Evolutionary conservation across 2,329 filamentous ascomycete species (phyloP), one percentile per base, ranked within the genome.

Genomic region (Verticillium longisporum): DNA sequence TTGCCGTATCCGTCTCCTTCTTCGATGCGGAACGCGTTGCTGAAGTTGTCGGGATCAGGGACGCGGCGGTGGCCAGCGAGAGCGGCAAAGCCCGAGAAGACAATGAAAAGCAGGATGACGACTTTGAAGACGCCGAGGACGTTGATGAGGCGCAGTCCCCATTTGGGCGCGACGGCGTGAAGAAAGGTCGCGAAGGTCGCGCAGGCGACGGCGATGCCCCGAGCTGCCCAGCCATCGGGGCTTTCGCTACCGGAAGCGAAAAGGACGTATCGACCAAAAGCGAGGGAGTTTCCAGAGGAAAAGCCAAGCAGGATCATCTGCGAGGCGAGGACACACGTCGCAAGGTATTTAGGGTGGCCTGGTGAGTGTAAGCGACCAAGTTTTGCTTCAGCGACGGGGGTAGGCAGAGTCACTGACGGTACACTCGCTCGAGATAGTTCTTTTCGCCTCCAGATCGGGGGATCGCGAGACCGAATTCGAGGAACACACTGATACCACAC

Each of bases 391-490:
- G 26, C 3, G 9, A 1, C 4, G 45, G n/a, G 45, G 7, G 18
- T 9, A 50, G 9, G n/a, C 45, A 26, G 45, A n/a, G n/a, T 3
- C n/a, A 59, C 57, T 59, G 26, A 59, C 57, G 78, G 72, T 86
- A 88, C 15, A 85, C 82, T n/a, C 82, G 77, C 67, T 88, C 85
- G 14, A 88, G 81, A 68, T 88, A 88, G 69, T 87, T 85, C 76
- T 88, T 88, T 64, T 88, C 85, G 21, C 86, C 86, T 14, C 86
- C 85, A 14, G 83, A 86, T 38, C 81, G 77, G 2, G 85, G 85
- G 38, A 87, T 86, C 4, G 83, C 83, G 4, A 85, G 77, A 31
- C 85, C 85, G 65, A 87, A 87, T 67, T 88, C 86, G 57, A 88
- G 78, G 69, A 83, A 88, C 4, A 88, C 83, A 60, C 80, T 82